Base-by-base conservation (phyloP, 441 rosid genomes). In the Codiaeum variegatum region DNA sequence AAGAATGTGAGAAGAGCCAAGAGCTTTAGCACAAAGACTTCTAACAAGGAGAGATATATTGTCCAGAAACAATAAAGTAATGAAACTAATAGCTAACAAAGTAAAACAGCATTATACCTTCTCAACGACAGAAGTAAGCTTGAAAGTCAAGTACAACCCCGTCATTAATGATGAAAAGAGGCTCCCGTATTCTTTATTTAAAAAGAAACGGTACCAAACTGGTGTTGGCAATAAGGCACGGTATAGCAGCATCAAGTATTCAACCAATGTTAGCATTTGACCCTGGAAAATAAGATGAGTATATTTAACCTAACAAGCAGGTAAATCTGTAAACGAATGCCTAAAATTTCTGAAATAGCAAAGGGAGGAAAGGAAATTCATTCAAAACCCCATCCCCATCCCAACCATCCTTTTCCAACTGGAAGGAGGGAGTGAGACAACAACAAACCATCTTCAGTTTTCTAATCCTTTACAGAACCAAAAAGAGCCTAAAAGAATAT, bases 121-220 rank as follows among this genome's bases (percentile, higher is more conserved):
- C 83, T 88, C 91, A 18, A 90, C 88, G 42, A 87, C 87, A 81
- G 93, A 88, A 29, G 93, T 90, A 29, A 90, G 90, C 87, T 90
- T 90, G 83, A 87, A 88, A 76, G 96, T 88, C 63, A 90, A 82
- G 83, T 90, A 90, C 70, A 90, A 67, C 63, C 93, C 93, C 0
- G 95, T 90, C 91, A 88, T 88, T 44, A 90, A 72, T 5, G 96
- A 90, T 6, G 96, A 90, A 81, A 90, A 90, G 76, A 90, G 91
- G 85, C 91, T 88, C 32, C 96, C 96, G 44, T 90, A 90, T 75
- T 88, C 96, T 79, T 90, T 88, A 73, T 90, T 88, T 82, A 90
- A 83, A 82, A 90, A 90, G 85, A 90, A 90, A 26, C 96, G 88
- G 66, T 90, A 90, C 96, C 96, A 90, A 19, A 90, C 91, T 31